A percentile compares a stretch with the other conserved stretches of the same genome.
Conservation (phyloP, 176 grass and related monocot genomes). For the Eleusine coracana region DNA sequence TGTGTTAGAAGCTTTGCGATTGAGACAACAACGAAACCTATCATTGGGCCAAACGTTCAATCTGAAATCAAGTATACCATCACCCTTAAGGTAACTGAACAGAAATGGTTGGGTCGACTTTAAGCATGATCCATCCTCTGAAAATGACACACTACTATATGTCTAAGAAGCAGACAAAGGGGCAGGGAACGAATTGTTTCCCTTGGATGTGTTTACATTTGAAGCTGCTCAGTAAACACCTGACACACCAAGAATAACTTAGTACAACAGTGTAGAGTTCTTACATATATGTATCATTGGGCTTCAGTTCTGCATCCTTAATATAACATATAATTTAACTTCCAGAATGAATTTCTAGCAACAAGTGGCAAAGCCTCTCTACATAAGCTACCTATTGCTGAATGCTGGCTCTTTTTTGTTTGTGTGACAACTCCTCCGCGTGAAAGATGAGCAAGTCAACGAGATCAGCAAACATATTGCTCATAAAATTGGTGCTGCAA, state of each 20-base stretch:
- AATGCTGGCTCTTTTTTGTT: conserved; percentile 23
- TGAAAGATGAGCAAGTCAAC: conserved; percentile 15
- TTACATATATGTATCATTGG: conserved; percentile 31
- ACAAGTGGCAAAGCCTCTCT: conserved; percentile 47
- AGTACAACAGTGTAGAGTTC: conserved; percentile 45
- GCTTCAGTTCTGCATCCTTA: not conserved
- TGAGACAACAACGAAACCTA: not conserved
- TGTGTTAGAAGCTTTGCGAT: not conserved
- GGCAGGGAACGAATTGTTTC: not conserved
- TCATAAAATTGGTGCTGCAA: conserved; percentile 38
- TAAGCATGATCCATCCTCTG: conserved; percentile 33
- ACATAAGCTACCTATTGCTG: conserved; percentile 42
- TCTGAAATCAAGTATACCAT: conserved; percentile 13
- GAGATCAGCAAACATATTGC: conserved; percentile 32
- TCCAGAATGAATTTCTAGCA: conserved; percentile 48
- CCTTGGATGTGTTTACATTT: conserved; percentile 26
- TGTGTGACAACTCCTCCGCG: conserved; percentile 24
- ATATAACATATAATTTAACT: conserved; percentile 38
- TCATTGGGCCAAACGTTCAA: not conserved
- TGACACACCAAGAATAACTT: conserved; percentile 19
- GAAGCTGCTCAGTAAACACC: not conserved
- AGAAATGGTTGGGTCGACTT: not conserved
- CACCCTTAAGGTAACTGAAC: conserved; percentile 2
- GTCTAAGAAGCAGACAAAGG: conserved; percentile 9
- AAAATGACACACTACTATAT: conserved; percentile 31